Evolutionary conservation across 805 yeast species (phyloP).

Genomic region (Wickerhamiella parazyma): DNA sequence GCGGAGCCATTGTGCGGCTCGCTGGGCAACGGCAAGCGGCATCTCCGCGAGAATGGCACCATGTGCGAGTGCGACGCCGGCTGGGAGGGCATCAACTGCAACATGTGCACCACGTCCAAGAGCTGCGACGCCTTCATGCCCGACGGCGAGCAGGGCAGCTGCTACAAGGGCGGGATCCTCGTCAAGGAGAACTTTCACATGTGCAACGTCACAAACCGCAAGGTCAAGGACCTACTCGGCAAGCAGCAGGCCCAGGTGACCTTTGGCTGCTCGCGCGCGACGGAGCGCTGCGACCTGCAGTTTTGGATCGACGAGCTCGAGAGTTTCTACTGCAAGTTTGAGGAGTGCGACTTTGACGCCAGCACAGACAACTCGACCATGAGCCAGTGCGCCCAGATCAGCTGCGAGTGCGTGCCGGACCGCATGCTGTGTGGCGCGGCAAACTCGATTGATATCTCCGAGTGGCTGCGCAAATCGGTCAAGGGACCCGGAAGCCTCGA

Average conservation of each 20-base stretch:
- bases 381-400: constrained; percentile 61
- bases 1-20: constrained; percentile 79
- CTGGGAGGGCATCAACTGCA: constrained; percentile 93
- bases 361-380: constrained; percentile 54
- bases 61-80: constrained; percentile 68
- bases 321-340: constrained; percentile 77
- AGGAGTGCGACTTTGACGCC: constrained; percentile 55
- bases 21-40: constrained; percentile 56
- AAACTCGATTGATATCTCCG: constrained; percentile 90
- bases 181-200: constrained; percentile 73
- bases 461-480: constrained; percentile 79
- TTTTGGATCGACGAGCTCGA: constrained; percentile 91
- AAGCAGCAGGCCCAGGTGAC: constrained; percentile 87
- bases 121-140: constrained; percentile 85
- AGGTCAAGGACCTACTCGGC: constrained; percentile 63
- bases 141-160: constrained; percentile 63
- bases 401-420: constrained; percentile 86
- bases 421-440: constrained; percentile 86
- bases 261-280: constrained; percentile 65
- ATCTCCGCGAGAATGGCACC: constrained; percentile 34
- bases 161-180: constrained; percentile 73
- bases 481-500: constrained; percentile 85
- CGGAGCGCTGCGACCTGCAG: constrained; percentile 68
- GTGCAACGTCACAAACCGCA: constrained; percentile 85
- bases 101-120: constrained; percentile 53